A percentile compares a stretch with the other conserved stretches of the same genome.
Evolutionary conservation across 176 grass and related monocot genomes (phyloP).

Genomic region (Hsuehochloa calcarea): DNA sequence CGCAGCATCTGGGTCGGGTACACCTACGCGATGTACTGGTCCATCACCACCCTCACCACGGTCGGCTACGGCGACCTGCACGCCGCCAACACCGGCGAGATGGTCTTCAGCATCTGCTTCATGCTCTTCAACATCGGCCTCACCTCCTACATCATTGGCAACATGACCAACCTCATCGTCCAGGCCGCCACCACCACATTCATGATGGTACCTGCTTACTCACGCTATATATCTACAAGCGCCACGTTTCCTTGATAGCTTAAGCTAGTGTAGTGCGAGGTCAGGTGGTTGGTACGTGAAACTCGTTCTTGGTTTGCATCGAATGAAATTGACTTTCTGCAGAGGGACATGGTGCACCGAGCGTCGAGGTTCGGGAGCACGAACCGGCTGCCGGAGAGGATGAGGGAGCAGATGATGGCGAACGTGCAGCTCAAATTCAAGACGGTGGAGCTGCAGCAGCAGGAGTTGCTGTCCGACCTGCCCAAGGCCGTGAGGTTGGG

Average conservation of each 20-base stretch:
- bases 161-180: slow-evolving; percentile 78
- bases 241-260: neutral
- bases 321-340: neutral
- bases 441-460: slow-evolving; percentile 39
- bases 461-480: slow-evolving; percentile 44
- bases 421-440: slow-evolving; percentile 53
- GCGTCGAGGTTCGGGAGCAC: slow-evolving; percentile 33
- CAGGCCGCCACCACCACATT: slow-evolving; percentile 41
- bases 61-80: slow-evolving; percentile 75
- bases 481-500: slow-evolving; percentile 44
- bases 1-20: slow-evolving; percentile 57
- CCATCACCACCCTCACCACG: slow-evolving; percentile 59
- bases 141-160: slow-evolving; percentile 68
- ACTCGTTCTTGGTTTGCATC: neutral
- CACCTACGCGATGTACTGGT: slow-evolving; percentile 60
- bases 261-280: neutral
- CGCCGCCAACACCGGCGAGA: slow-evolving; percentile 51
- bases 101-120: slow-evolving; percentile 51
- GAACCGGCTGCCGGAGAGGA: slow-evolving; percentile 28
- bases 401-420: slow-evolving; percentile 39
- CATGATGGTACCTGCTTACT: slow-evolving; percentile 25
- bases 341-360: slow-evolving; percentile 38
- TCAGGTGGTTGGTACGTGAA: no score
- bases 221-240: no score
- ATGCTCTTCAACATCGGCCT: slow-evolving; percentile 73